phyloP scores from a whole-genome alignment of 331 rosid genomes.

The Quercus lobata region DNA sequence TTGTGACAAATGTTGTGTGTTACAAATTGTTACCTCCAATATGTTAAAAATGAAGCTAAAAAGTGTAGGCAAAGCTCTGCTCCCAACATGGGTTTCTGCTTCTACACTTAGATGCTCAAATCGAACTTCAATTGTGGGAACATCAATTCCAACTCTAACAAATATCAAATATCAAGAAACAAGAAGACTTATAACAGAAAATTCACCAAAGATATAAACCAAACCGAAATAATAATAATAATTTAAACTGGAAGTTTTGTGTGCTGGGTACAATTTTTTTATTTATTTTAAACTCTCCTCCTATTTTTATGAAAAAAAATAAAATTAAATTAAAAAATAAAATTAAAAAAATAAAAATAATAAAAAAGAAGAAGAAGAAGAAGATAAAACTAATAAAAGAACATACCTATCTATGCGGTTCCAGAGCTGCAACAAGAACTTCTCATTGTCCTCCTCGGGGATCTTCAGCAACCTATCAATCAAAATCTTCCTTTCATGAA shows the following conservation, averaged over 20 bases:
- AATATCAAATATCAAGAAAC: background rate
- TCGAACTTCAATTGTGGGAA: slow-evolving; percentile 50
- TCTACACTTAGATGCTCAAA: slow-evolving; percentile 38
- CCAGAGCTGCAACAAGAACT: slow-evolving; percentile 48
- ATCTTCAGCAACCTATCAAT: slow-evolving; percentile 50
- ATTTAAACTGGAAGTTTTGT: no score
- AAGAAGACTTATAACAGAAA: no score
- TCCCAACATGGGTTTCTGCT: slow-evolving; percentile 42
- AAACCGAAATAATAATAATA: background rate
- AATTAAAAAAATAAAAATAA: background rate
- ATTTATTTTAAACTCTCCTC: no score
- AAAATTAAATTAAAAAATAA: no score
- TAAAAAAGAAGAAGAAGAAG: background rate
- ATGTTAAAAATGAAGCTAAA: slow-evolving; percentile 25
- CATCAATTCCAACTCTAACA: slow-evolving; percentile 44
- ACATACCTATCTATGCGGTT: slow-evolving; percentile 47
- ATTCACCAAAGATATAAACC: background rate
- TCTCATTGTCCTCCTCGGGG: slow-evolving; percentile 57
- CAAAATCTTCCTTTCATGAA: slow-evolving; percentile 38
- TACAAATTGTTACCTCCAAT: slow-evolving; percentile 27
- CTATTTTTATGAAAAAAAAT: background rate
- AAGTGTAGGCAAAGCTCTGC: slow-evolving; percentile 48
- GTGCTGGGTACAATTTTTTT: no score
- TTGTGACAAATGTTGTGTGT: no score
- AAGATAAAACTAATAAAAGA: background rate